A percentile compares a stretch with the other conserved stretches of the same genome.
Evolutionary conservation across 176 grass and related monocot species (phyloP).

Genomic region (Saccharum officinarum): DNA sequence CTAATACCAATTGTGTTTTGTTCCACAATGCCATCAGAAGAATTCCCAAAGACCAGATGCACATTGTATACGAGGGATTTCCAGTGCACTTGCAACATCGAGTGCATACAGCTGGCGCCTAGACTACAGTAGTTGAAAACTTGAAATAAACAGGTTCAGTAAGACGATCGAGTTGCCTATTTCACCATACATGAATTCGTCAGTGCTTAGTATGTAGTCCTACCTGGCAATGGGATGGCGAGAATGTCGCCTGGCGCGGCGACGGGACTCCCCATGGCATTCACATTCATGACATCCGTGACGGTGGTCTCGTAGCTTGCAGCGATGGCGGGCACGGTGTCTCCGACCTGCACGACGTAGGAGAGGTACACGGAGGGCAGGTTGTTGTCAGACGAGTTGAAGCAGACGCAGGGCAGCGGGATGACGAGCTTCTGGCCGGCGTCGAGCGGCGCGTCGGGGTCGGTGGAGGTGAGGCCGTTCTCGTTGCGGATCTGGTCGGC

Average conservation of each 20-base stretch:
- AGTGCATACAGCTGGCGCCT: background rate
- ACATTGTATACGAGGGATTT: background rate
- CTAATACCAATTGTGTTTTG: background rate
- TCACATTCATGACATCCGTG: slow-evolving; percentile 81
- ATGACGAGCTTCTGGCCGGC: slow-evolving; percentile 57
- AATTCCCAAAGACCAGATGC: background rate
- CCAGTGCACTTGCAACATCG: background rate
- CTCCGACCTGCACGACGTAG: slow-evolving; percentile 74
- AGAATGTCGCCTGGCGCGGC: slow-evolving; percentile 77
- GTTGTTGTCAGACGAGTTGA: slow-evolving; percentile 89
- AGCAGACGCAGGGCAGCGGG: slow-evolving; percentile 85
- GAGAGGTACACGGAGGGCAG: slow-evolving; percentile 80
- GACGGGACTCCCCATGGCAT: slow-evolving; percentile 74
- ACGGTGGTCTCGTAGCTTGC: slow-evolving; percentile 70
- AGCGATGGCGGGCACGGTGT: slow-evolving; percentile 66
- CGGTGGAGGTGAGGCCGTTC: slow-evolving; percentile 50
- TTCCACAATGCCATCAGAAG: background rate
- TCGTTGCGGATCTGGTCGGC: slow-evolving; percentile 80
- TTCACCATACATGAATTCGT: background rate
- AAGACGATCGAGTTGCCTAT: background rate
- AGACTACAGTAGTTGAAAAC: background rate
- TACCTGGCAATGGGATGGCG: slow-evolving; percentile 84
- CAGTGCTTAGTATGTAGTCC: background rate
- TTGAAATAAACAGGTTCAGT: background rate
- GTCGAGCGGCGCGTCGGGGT: slow-evolving; percentile 67